Evolutionary conservation across 345 rosid species (phyloP).

Genomic region (Sonneratia caseolaris): DNA sequence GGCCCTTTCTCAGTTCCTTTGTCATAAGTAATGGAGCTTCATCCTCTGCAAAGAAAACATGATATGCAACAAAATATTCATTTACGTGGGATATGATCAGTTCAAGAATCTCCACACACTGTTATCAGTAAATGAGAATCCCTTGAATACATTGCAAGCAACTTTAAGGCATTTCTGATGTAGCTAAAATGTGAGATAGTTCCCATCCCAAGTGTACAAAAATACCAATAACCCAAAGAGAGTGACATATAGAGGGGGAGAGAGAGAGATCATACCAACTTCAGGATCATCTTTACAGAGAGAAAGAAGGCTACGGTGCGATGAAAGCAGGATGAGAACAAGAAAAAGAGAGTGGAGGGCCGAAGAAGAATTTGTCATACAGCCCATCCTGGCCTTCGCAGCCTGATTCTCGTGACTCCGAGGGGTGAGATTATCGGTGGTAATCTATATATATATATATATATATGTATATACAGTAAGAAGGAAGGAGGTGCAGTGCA

Average conservation of each 20-base stretch:
- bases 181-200: not conserved
- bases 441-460: too few relatives aligned
- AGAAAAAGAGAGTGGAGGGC: not conserved
- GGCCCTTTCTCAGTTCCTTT: slow-evolving; percentile 39
- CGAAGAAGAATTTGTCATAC: not conserved
- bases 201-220: not conserved
- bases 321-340: not conserved
- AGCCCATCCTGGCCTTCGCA: not conserved
- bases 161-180: not conserved
- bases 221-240: not conserved
- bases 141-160: too few relatives aligned
- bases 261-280: slow-evolving; percentile 20
- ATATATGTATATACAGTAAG: too few relatives aligned
- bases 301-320: not conserved
- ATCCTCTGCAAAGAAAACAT: slow-evolving; percentile 18
- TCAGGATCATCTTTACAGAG: slow-evolving; percentile 15
- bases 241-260: not conserved
- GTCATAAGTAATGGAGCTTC: slow-evolving; percentile 30
- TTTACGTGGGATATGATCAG: too few relatives aligned
- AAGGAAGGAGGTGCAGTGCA: too few relatives aligned
- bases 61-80: too few relatives aligned
- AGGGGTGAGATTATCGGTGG: too few relatives aligned
- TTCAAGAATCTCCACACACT: too few relatives aligned
- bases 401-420: too few relatives aligned
- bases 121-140: too few relatives aligned